Evolutionary conservation across 371 early-diverging fungal genomes (phyloP).

Genomic region (Circinella umbellata): DNA sequence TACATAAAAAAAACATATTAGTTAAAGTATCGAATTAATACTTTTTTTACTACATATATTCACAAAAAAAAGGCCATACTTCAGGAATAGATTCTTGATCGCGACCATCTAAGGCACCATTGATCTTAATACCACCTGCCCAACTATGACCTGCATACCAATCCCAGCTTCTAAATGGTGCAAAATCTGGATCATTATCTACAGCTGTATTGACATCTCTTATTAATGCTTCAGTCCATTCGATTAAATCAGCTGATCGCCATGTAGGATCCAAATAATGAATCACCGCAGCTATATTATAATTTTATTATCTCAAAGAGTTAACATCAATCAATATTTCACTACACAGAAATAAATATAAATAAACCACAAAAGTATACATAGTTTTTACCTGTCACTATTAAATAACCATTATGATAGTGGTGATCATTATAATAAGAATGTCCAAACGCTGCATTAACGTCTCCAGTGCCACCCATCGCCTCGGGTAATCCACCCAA

Average conservation of each 20-base stretch:
- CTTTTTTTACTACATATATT: too few relatives aligned
- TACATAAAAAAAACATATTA: too few relatives aligned
- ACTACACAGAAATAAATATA: too few relatives aligned
- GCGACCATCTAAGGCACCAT: constrained; percentile 69
- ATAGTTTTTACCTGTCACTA: constrained; percentile 44
- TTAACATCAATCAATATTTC: too few relatives aligned
- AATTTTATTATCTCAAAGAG: too few relatives aligned
- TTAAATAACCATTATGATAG: constrained; percentile 79
- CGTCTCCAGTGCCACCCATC: constrained; percentile 50
- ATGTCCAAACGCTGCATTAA: constrained; percentile 50
- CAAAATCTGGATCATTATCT: constrained; percentile 59
- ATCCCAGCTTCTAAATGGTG: constrained; percentile 73
- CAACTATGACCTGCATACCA: constrained; percentile 84
- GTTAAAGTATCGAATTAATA: too few relatives aligned
- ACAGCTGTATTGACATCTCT: constrained; percentile 74
- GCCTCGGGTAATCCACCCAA: constrained; percentile 44
- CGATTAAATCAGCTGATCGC: constrained; percentile 42
- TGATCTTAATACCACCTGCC: constrained; percentile 74
- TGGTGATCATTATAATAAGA: constrained; percentile 75
- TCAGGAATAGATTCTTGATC: constrained; percentile 83
- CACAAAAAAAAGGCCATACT: constrained; percentile 26
- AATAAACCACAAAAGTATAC: too few relatives aligned
- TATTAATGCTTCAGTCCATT: constrained; percentile 51
- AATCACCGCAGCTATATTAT: constrained; percentile 61
- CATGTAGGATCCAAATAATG: constrained; percentile 65